Conservation (phyloP, 2,329 filamentous ascomycete species). For the Colletotrichum agaves region DNA sequence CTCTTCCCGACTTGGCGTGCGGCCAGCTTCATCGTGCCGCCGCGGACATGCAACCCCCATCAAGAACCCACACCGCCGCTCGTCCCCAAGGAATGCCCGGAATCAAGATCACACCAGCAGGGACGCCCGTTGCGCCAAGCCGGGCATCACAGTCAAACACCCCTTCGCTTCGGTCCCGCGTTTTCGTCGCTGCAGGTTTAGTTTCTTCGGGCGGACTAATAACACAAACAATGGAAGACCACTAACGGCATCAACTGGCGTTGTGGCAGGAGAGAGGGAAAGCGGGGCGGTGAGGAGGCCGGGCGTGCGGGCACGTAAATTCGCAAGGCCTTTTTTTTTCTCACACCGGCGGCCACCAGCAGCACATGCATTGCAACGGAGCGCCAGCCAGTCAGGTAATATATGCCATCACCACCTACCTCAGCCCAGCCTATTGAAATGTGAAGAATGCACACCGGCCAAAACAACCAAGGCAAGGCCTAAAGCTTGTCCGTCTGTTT, state of each 20-base stretch:
- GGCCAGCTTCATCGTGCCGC: constrained; percentile 3
- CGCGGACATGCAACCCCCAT: constrained; percentile 12
- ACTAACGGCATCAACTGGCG: too few species aligned
- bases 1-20: constrained; percentile 10
- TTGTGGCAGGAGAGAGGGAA: too few species aligned
- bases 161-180: constrained; percentile 22
- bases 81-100: not conserved
- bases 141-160: not conserved
- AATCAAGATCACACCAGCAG: not conserved
- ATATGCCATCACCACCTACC: too few species aligned
- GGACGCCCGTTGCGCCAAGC: constrained; percentile 14
- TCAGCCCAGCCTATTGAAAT: too few species aligned
- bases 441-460: not conserved
- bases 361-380: too few species aligned
- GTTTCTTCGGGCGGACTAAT: too few species aligned
- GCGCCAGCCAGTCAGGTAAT: too few species aligned
- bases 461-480: not conserved
- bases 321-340: too few species aligned
- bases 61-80: constrained; percentile 23
- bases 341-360: too few species aligned
- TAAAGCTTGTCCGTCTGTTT: not conserved
- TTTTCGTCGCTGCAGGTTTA: not conserved
- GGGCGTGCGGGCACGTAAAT: too few species aligned
- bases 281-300: too few species aligned
- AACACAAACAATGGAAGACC: too few species aligned